These are phyloP conservation scores for Globisporangium emineosum DNA, from an alignment of 352 stramenopile species.

Conservation along the genomic window DNA sequence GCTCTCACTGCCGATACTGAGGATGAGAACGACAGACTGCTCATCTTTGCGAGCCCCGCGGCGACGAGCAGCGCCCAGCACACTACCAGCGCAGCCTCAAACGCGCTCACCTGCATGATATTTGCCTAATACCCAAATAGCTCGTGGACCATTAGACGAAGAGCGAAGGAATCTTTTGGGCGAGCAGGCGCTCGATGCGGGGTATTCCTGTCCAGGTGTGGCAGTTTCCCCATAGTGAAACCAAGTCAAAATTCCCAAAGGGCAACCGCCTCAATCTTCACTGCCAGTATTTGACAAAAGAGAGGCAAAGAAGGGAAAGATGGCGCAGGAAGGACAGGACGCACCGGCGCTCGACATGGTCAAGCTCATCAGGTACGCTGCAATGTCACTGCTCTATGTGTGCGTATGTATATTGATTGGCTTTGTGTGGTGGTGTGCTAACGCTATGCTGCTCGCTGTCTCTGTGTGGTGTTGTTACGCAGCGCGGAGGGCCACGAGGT, in stretches of 20 bases:
- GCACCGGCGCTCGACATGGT: conserved; percentile 57
- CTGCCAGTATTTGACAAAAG: background rate
- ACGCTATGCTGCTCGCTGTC: too few relatives aligned
- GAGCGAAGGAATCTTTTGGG: conserved; percentile 2
- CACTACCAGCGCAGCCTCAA: conserved; percentile 39
- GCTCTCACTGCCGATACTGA: conserved; percentile 11
- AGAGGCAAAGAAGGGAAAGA: conserved; percentile 18
- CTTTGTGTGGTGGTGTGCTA: conserved; percentile 3
- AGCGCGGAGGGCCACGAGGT: conserved; percentile 95
- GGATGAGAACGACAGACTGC: background rate
- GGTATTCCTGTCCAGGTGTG: background rate
- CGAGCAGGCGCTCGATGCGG: background rate
- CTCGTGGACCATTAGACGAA: background rate
- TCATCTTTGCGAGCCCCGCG: conserved; percentile 19
- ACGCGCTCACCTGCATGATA: conserved; percentile 28
- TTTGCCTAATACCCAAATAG: background rate
- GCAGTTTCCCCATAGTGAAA: conserved; percentile 9
- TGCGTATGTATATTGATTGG: conserved; percentile 4
- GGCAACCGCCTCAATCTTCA: background rate
- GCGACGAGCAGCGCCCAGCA: conserved; percentile 32
- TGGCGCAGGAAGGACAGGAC: conserved; percentile 54
- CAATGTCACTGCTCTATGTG: background rate
- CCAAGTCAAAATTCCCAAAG: conserved; percentile 4
- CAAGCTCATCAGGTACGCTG: conserved; percentile 70
- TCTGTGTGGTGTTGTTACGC: background rate